These are phyloP conservation scores for Arthrinium puccinioides DNA, from an alignment of 2,329 filamentous ascomycete species.

Conservation along the genomic window DNA sequence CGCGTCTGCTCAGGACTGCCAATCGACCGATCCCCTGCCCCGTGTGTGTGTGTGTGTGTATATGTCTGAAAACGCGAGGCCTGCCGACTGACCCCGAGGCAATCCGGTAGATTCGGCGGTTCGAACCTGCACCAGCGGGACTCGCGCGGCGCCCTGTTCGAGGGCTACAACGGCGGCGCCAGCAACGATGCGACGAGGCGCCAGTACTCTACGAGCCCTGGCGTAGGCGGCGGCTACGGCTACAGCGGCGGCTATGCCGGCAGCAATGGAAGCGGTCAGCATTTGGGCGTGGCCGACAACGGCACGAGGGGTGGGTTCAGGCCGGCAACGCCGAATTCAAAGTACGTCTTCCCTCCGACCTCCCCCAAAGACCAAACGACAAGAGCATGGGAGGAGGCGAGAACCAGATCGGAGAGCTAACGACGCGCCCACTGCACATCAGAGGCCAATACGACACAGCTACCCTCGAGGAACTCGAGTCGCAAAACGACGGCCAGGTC, in stretches of 20 bases:
- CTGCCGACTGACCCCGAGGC: no score
- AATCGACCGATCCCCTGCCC: no score
- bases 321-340: conserved; percentile 64
- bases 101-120: conserved; percentile 54
- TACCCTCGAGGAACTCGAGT: conserved; percentile 87
- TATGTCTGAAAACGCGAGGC: no score
- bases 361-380: no score
- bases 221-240: conserved; percentile 42
- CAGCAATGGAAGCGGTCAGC: conserved; percentile 17
- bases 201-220: conserved; percentile 28
- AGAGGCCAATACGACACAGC: conserved; percentile 90
- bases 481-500: conserved; percentile 86
- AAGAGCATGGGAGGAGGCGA: not conserved
- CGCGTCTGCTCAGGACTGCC: no score
- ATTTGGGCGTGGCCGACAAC: conserved; percentile 23
- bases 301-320: conserved; percentile 40
- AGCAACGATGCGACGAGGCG: conserved; percentile 28
- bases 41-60: not conserved
- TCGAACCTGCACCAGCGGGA: conserved; percentile 68
- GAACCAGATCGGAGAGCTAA: no score
- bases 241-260: conserved; percentile 31
- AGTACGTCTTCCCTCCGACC: conserved; percentile 29
- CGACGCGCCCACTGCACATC: not conserved
- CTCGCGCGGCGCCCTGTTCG: conserved; percentile 66
- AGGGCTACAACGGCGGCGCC: conserved; percentile 56